These are phyloP conservation scores for Puccinia polysora DNA, from an alignment of 1,284 basidiomycete species.

Conservation along the genomic window DNA sequence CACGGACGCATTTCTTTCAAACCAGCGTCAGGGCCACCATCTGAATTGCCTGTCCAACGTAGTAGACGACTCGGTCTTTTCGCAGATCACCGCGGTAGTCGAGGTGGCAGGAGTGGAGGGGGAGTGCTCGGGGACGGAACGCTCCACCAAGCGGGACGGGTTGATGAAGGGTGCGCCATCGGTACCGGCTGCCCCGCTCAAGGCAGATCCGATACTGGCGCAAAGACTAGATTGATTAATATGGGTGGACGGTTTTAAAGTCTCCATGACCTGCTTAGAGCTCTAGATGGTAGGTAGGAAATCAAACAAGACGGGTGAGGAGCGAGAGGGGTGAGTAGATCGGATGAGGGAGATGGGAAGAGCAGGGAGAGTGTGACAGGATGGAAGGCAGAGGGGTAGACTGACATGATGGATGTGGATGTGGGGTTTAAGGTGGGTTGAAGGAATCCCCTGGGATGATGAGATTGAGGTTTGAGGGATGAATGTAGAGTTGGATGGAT, in stretches of 20 bases:
- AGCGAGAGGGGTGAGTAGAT: not conserved
- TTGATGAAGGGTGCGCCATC: slow-evolving; percentile 32
- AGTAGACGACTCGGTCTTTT: slow-evolving; percentile 39
- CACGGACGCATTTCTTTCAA: slow-evolving; percentile 39
- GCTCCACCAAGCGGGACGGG: not conserved
- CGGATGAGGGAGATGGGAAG: not conserved
- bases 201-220: slow-evolving; percentile 43
- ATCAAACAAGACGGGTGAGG: not conserved
- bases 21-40: slow-evolving; percentile 43
- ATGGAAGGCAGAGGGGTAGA: not conserved
- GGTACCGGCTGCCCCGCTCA: slow-evolving; percentile 43
- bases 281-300: not conserved
- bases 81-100: not conserved
- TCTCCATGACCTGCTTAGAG: slow-evolving; percentile 17
- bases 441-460: not conserved
- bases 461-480: not conserved
- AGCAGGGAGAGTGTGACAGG: not conserved
- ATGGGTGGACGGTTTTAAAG: slow-evolving; percentile 31
- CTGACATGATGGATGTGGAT: slow-evolving; percentile 8
- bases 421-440: not conserved
- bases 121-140: too few species aligned
- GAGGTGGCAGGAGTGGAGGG: not conserved
- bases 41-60: slow-evolving; percentile 40
- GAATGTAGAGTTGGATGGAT: too few species aligned
- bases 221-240: slow-evolving; percentile 42